A percentile compares a stretch with the other conserved stretches of the same genome.
Evolutionary conservation across 1,284 basidiomycete genomes (phyloP).

Genomic region (Papiliotrema fonsecae): DNA sequence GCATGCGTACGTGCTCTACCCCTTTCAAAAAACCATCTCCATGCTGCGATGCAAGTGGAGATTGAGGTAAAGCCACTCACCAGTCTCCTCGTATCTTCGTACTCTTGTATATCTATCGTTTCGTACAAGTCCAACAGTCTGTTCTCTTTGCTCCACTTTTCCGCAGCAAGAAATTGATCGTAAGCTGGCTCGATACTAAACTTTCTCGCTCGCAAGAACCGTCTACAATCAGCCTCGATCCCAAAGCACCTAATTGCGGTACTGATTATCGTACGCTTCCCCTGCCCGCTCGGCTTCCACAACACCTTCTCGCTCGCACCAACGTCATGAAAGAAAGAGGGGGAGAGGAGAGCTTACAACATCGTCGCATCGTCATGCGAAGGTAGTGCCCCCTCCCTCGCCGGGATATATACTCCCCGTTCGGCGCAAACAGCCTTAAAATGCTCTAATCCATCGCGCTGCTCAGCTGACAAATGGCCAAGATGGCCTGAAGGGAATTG

Average conservation of each 20-base stretch:
- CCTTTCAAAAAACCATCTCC: too few relatives aligned
- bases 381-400: neutral
- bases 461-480: conserved; percentile 10
- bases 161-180: conserved; percentile 12
- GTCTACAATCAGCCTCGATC: conserved; percentile 6
- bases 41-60: too few relatives aligned
- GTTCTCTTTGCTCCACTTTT: conserved; percentile 13
- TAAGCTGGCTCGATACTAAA: conserved; percentile 11
- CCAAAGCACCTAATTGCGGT: too few relatives aligned
- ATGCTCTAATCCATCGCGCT: conserved; percentile 5
- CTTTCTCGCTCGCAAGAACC: conserved; percentile 18
- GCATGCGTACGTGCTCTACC: too few relatives aligned
- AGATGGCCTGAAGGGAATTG: conserved; percentile 13
- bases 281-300: too few relatives aligned
- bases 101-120: conserved; percentile 13
- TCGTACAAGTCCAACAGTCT: conserved; percentile 10
- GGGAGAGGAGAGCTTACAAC: neutral
- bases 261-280: too few relatives aligned
- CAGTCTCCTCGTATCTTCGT: conserved; percentile 12
- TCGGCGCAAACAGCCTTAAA: conserved; percentile 14
- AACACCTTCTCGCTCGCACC: neutral
- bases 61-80: conserved; percentile 10
- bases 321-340: neutral
- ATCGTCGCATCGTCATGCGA: conserved; percentile 9
- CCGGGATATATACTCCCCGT: conserved; percentile 5